Evolutionary conservation across 2,329 filamentous ascomycete species (phyloP).

Genomic region (Microsporum audouinii): DNA sequence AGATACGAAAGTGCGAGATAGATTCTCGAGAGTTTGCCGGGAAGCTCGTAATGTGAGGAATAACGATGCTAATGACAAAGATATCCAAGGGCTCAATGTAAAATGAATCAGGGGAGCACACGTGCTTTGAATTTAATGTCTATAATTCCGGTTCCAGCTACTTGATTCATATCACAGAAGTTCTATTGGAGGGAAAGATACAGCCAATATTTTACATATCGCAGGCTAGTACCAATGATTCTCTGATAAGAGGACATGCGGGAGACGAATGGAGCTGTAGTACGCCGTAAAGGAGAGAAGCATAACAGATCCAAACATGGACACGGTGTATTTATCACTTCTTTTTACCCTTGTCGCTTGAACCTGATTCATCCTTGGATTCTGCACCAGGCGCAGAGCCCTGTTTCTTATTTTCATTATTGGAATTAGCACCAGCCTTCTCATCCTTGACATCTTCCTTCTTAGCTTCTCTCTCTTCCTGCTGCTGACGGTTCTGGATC

Average conservation of each 20-base stretch:
- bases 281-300: not conserved
- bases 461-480: constrained; percentile 81
- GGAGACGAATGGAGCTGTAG: not conserved
- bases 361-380: constrained; percentile 44
- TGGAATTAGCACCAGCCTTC: constrained; percentile 28
- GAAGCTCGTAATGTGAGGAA: constrained; percentile 6
- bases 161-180: not conserved
- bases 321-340: constrained; percentile 41
- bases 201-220: not conserved
- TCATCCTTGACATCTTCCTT: constrained; percentile 55
- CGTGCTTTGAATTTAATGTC: not conserved
- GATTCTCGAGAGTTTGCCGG: constrained; percentile 7
- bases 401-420: constrained; percentile 44
- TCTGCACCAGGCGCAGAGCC: constrained; percentile 41
- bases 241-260: not conserved
- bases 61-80: not conserved
- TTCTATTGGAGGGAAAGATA: not conserved
- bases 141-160: not conserved
- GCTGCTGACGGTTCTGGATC: constrained; percentile 95
- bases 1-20: constrained; percentile 45
- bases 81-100: not conserved
- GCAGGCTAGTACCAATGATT: not conserved
- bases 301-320: not conserved
- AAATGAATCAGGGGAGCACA: not conserved
- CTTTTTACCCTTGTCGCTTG: constrained; percentile 49